phyloP scores from a whole-genome alignment of 768 basidiomycete genomes.

The Lactifluus pinguis region DNA sequence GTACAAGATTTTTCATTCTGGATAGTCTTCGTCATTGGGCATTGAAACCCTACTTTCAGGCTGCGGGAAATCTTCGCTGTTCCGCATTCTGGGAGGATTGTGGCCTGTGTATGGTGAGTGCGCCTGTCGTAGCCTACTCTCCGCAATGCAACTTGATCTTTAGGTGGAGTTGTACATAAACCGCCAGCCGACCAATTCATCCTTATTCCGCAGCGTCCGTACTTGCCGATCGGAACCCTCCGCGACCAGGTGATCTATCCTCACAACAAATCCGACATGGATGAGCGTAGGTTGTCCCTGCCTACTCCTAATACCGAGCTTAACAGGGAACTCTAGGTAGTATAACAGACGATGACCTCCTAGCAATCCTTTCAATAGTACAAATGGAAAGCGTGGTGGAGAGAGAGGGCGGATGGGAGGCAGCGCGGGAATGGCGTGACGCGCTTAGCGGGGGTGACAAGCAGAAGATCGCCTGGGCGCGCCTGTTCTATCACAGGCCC shows the following conservation, averaged over 20 bases:
- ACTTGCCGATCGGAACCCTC: slow-evolving; percentile 87
- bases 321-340: slow-evolving; percentile 37
- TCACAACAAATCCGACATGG: slow-evolving; percentile 75
- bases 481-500: slow-evolving; percentile 91
- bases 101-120: slow-evolving; percentile 68
- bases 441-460: slow-evolving; percentile 91
- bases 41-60: slow-evolving; percentile 31
- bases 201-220: slow-evolving; percentile 92
- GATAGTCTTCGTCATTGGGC: background rate
- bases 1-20: slow-evolving; percentile 28
- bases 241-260: slow-evolving; percentile 97
- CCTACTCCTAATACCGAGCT: background rate
- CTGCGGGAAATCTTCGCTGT: slow-evolving; percentile 84
- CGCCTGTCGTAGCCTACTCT: too few species aligned
- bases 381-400: slow-evolving; percentile 83
- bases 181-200: slow-evolving; percentile 85
- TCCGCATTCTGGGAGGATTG: slow-evolving; percentile 94
- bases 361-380: slow-evolving; percentile 62
- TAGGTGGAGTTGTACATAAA: slow-evolving; percentile 75
- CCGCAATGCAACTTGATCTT: background rate
- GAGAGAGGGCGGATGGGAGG: slow-evolving; percentile 95
- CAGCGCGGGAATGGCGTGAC: slow-evolving; percentile 87
- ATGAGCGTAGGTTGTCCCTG: slow-evolving; percentile 38
- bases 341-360: slow-evolving; percentile 65
- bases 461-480: slow-evolving; percentile 95